Evolutionary conservation across 2,329 filamentous ascomycete genomes (phyloP).

Genomic region (Claviceps cyperi): DNA sequence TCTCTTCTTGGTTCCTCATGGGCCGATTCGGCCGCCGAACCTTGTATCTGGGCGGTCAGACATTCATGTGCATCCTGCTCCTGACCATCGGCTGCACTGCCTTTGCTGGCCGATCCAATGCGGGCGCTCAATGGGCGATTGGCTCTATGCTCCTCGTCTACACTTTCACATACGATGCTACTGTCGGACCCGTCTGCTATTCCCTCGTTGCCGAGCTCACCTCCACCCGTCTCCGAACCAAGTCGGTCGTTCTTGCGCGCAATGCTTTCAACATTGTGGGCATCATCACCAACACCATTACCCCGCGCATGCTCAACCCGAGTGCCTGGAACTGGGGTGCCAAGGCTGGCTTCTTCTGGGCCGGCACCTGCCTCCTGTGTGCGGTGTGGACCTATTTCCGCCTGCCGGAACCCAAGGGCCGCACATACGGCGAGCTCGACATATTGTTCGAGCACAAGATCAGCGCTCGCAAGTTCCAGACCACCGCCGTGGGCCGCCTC

Average conservation of each 20-base stretch:
- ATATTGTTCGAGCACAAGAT: slow-evolving; percentile 34
- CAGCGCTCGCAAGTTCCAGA: slow-evolving; percentile 26
- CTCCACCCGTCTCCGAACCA: slow-evolving; percentile 30
- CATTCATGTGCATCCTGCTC: slow-evolving; percentile 30
- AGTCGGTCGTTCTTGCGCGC: slow-evolving; percentile 30
- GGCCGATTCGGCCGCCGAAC: slow-evolving; percentile 28
- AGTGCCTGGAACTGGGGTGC: slow-evolving; percentile 33
- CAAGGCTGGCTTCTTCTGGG: slow-evolving; percentile 32
- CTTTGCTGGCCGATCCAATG: slow-evolving; percentile 28
- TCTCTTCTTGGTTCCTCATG: slow-evolving; percentile 31
- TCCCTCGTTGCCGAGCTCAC: slow-evolving; percentile 52
- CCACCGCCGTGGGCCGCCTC: slow-evolving; percentile 15
- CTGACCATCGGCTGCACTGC: slow-evolving; percentile 40
- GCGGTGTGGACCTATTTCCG: slow-evolving; percentile 36
- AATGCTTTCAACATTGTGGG: slow-evolving; percentile 33
- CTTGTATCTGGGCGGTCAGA: slow-evolving; percentile 31
- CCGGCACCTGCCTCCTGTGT: slow-evolving; percentile 28
- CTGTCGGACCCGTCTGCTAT: slow-evolving; percentile 52
- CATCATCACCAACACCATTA: slow-evolving; percentile 31
- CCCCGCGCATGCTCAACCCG: slow-evolving; percentile 32
- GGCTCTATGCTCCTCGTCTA: slow-evolving; percentile 31
- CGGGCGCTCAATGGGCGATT: slow-evolving; percentile 31
- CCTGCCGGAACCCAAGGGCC: slow-evolving; percentile 38
- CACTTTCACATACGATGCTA: slow-evolving; percentile 27
- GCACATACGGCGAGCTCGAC: slow-evolving; percentile 41